Conservation (phyloP, 768 basidiomycete genomes). For the Rhodotorula sphaerocarpa region DNA sequence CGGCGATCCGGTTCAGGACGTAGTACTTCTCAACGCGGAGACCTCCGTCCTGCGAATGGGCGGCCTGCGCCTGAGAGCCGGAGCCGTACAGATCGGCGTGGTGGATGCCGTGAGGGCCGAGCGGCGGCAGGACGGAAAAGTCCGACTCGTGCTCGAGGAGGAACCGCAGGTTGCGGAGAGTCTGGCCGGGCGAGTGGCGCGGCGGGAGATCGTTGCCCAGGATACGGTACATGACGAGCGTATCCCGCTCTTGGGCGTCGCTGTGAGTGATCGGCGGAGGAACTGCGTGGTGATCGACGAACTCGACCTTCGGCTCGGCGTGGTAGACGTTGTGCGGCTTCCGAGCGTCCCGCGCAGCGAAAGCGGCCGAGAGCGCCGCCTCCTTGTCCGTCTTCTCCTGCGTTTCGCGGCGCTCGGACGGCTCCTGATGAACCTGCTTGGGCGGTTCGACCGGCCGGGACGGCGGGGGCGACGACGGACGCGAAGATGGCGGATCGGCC, state of each 20-base stretch:
- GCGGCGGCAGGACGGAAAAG: conserved; percentile 31
- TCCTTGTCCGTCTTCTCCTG: not conserved
- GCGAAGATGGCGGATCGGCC: too few species aligned
- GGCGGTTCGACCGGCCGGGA: too few species aligned
- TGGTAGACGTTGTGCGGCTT: conserved; percentile 20
- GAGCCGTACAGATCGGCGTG: conserved; percentile 34
- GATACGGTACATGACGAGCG: conserved; percentile 41
- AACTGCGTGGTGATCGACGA: conserved; percentile 25
- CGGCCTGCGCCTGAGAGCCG: conserved; percentile 12
- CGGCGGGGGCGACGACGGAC: too few species aligned
- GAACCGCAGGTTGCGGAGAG: conserved; percentile 40
- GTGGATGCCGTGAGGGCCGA: conserved; percentile 32
- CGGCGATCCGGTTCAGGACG: conserved; percentile 40
- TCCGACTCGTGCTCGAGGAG: conserved; percentile 40
- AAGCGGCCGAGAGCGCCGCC: too few species aligned
- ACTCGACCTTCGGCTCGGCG: conserved; percentile 19
- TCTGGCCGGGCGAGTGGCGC: conserved; percentile 40
- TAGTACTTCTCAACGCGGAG: conserved; percentile 40
- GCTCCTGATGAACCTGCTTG: too few species aligned
- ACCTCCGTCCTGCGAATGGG: conserved; percentile 24
- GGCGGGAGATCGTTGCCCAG: conserved; percentile 42
- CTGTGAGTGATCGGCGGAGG: conserved; percentile 28
- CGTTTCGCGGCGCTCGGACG: not conserved
- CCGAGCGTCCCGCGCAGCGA: too few species aligned
- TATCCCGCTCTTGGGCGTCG: conserved; percentile 37